Base-by-base conservation (phyloP, 202 grass and related monocot genomes). In the Schoenoplectus tabernaemontani region DNA sequence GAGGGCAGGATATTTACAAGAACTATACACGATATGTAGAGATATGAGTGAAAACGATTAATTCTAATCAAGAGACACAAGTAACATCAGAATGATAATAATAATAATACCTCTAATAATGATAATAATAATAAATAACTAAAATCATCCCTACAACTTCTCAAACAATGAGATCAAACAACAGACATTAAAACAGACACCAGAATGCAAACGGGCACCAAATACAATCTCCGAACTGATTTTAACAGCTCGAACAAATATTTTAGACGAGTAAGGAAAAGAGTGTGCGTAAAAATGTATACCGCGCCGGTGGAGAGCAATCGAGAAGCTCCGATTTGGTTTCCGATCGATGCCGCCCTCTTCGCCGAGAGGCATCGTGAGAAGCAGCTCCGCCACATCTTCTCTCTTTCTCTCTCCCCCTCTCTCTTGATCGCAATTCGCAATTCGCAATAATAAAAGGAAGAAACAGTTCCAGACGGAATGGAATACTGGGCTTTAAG, bases 331-430 rank as follows among this genome's bases (percentile, higher is more conserved):
- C 44, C 66, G 44, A 63, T 77, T 42, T 43, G 60, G 46, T 15
- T 59, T 44, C 54, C 72, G 22, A 73, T 60, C 50, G 86, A 54
- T 22, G 85, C 85, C 78, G 51, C 78, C 83, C 36, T 93, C 83
- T 80, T 86, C 58, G 53, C 59, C 43, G 89, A 91, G 76, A 91
- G 81, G 69, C 80, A 76, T 63, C 90, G 84, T 20, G 93, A 89
- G 58, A 97, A 78, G 90, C 87, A 97, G 82, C 84, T 34, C 47
- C 89, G 93, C 93, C 93, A 97, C 91, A 93, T 97, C 57, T 82
- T 79, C 6, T 50, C n/a, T 61, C 38, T 46, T 17, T 61, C 17
- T 23, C 8, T 9, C 24, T 43, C 36, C 33, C 38, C 36, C 39
- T 64, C 13, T 64, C 59, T 65, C 38, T 39, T 8, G 57, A 61